Evolutionary conservation across 768 basidiomycete species (phyloP).

Genomic region (Galerina marginata): DNA sequence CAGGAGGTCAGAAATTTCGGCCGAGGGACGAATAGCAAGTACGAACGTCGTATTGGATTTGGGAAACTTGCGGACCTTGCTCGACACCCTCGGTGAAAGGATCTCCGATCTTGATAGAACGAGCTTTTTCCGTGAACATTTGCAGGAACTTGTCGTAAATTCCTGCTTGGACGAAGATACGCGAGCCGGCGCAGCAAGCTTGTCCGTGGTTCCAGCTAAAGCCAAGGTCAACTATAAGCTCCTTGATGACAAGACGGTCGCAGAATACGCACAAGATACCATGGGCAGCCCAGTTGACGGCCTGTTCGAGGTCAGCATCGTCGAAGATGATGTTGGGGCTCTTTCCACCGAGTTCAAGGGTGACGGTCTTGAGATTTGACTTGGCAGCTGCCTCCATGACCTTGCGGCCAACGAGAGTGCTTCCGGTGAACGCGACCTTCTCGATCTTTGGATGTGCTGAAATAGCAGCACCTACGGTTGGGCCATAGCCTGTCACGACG

Average conservation of each 20-base stretch:
- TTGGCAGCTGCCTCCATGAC: constrained; percentile 81
- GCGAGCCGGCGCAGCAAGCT: constrained; percentile 79
- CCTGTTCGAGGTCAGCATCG: constrained; percentile 73
- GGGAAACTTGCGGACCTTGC: constrained; percentile 77
- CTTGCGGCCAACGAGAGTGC: constrained; percentile 77
- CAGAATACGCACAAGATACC: constrained; percentile 69
- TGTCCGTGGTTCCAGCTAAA: constrained; percentile 54
- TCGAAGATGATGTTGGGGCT: constrained; percentile 75
- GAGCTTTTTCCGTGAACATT: constrained; percentile 54
- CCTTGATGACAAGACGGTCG: not conserved
- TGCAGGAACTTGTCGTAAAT: constrained; percentile 82
- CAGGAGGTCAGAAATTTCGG: not conserved
- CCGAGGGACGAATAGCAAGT: not conserved
- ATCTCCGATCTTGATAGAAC: constrained; percentile 59
- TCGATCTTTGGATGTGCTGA: constrained; percentile 72
- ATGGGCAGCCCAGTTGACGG: constrained; percentile 71
- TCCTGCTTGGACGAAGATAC: constrained; percentile 79
- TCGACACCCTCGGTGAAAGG: constrained; percentile 60
- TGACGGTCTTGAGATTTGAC: constrained; percentile 84
- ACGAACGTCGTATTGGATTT: constrained; percentile 68
- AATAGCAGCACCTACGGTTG: constrained; percentile 73
- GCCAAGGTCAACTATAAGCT: constrained; percentile 27
- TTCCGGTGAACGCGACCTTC: constrained; percentile 88
- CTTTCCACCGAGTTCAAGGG: constrained; percentile 84
- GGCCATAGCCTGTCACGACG: constrained; percentile 74